Evolutionary conservation across 2,329 filamentous ascomycete species (phyloP), one percentile per base, ranked within the genome.

Genomic region (Piedraia hortae): DNA sequence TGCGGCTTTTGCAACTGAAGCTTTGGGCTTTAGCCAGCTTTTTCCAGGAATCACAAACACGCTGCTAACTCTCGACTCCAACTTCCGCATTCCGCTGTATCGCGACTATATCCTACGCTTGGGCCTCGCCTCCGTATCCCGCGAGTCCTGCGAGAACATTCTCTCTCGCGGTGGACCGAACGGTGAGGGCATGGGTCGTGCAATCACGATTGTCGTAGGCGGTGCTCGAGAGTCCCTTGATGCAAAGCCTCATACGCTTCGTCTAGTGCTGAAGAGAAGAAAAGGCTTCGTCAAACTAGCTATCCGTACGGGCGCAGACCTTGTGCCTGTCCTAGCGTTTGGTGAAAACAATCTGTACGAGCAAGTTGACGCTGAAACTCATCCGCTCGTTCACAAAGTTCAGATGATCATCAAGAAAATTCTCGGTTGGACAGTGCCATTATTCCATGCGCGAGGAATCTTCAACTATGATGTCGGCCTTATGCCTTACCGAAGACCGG

Each of bases 391-490:
- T 24, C 72, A 82, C 50, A 66, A 63, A 38, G 47, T 73, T 16
- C 85, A 97, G 47, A 64, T 90, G 50, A 49, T 78, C 13, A 52
- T 88, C 25, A 82, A 93, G 47, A 72, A 70, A 34, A 53, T 71
- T 4, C 65, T 88, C 54, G 88, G 88, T 22, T 97, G 91, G 37
- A 93, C 85, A 0, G 57, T 93, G 6, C 80, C 85, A 1, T 59
- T 89, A 13, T 71, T 91, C 36, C 78, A 90, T 43, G 82, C 80
- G 3, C 53, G 80, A 12, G 37, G 33, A 32, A 68, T 93, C 18
- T 90, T 93, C 50, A 97, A 97, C 45, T 93, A 97, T 41, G 85
- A 97, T 43, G 75, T 91, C 8, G 85, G 85, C 3, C 51, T 93
- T 36, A 78, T 93, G 74, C 85, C 85, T 0, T 93, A 91, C 44